A percentile compares a stretch with the other conserved stretches of the same genome.
These are phyloP conservation scores for Rhizomucor pusillus DNA, from an alignment of 371 early-diverging fungal genomes.

Conservation along the genomic window DNA sequence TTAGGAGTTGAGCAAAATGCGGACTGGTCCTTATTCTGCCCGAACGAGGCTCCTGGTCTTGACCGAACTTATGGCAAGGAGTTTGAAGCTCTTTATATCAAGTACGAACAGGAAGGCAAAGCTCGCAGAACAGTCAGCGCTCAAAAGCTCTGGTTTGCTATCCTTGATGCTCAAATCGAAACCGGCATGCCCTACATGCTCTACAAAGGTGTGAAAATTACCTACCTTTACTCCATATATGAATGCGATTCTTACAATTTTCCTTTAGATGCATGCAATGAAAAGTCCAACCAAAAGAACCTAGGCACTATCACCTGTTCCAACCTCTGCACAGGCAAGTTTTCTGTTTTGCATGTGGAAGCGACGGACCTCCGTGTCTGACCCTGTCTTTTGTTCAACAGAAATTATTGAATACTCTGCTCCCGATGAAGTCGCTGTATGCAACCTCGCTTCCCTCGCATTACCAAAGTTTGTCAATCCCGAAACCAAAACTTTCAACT, in stretches of 20 bases:
- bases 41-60: constrained; percentile 86
- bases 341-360: background rate
- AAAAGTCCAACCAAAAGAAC: constrained; percentile 97
- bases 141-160: constrained; percentile 94
- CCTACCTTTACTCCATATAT: too few relatives aligned
- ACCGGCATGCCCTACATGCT: constrained; percentile 98
- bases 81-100: constrained; percentile 77
- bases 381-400: background rate
- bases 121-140: constrained; percentile 87
- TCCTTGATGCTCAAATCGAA: constrained; percentile 94
- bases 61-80: constrained; percentile 89
- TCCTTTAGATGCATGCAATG: constrained; percentile 79
- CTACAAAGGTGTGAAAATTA: constrained; percentile 67
- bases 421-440: constrained; percentile 97
- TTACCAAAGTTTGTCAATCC: constrained; percentile 86
- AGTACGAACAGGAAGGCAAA: constrained; percentile 80
- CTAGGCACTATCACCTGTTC: constrained; percentile 95
- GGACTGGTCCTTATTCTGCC: constrained; percentile 96
- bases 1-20: constrained; percentile 74
- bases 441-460: constrained; percentile 97
- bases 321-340: constrained; percentile 65
- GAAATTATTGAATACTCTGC: constrained; percentile 97
- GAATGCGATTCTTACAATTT: too few relatives aligned
- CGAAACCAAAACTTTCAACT: constrained; percentile 43
- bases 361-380: background rate